phyloP scores from a whole-genome alignment of 2,329 filamentous ascomycete genomes.

The Lecanicillium sp. region DNA sequence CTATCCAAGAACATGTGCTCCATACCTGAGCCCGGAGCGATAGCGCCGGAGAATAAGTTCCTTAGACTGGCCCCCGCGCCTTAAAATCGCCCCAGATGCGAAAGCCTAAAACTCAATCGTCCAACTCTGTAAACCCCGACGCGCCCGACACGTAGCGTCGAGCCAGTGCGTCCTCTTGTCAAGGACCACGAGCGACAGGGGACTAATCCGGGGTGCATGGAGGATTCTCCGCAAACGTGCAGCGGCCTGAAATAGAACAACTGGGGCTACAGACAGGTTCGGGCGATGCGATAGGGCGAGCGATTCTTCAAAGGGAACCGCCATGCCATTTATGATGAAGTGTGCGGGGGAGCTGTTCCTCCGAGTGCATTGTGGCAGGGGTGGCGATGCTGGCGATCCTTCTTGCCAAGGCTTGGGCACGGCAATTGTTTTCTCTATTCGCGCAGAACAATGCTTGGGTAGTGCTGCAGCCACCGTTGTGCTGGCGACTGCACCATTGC shows the following conservation, averaged over 20 bases:
- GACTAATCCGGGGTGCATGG: constrained; percentile 6
- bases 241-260: no score
- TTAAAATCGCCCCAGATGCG: not conserved
- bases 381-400: not conserved
- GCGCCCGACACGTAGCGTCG: not conserved
- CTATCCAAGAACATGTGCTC: no score
- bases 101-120: not conserved
- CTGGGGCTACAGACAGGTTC: no score
- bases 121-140: no score
- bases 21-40: no score
- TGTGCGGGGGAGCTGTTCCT: not conserved
- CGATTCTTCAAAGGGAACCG: not conserved
- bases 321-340: not conserved
- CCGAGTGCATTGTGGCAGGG: not conserved
- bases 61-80: not conserved
- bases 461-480: no score
- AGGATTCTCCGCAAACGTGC: no score
- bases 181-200: not conserved
- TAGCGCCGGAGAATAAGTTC: no score
- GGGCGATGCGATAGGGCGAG: no score
- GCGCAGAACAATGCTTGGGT: not conserved
- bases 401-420: constrained; percentile 1
- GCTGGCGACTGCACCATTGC: no score
- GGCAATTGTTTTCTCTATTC: not conserved
- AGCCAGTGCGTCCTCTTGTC: no score